phyloP scores from a whole-genome alignment of 2,329 filamentous ascomycete species.

The Magnaporthiopsis poae region DNA sequence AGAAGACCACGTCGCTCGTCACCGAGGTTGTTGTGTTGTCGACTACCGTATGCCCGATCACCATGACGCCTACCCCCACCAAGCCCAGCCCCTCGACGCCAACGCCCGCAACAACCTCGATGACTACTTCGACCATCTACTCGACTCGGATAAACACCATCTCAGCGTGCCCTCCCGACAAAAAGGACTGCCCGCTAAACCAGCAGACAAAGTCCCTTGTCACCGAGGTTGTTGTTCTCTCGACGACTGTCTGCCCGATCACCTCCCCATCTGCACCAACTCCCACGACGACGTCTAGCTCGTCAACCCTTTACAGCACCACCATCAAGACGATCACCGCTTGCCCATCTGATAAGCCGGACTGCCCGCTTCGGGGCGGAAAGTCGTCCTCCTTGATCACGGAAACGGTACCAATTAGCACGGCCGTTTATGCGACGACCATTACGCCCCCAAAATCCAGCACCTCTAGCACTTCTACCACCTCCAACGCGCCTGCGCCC shows the following conservation, averaged over 20 bases:
- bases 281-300: not conserved
- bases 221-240: not conserved
- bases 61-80: not conserved
- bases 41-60: not conserved
- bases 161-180: not conserved
- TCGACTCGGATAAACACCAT: not conserved
- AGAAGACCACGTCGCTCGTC: not conserved
- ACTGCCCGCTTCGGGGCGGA: not conserved
- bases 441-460: not conserved
- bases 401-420: not conserved
- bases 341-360: not conserved
- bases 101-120: not conserved
- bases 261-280: not conserved
- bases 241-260: slow-evolving; percentile 3
- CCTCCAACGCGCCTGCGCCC: too few species aligned
- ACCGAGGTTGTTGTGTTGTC: not conserved
- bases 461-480: too few species aligned
- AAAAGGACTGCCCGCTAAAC: not conserved
- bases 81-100: too few species aligned
- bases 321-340: not conserved
- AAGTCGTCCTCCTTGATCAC: not conserved
- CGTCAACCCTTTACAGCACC: not conserved
- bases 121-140: not conserved
- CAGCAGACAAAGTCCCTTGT: not conserved
- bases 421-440: not conserved